phyloP scores from a whole-genome alignment of 495 filamentous ascomycete genomes.

The Echria macrotheca region DNA sequence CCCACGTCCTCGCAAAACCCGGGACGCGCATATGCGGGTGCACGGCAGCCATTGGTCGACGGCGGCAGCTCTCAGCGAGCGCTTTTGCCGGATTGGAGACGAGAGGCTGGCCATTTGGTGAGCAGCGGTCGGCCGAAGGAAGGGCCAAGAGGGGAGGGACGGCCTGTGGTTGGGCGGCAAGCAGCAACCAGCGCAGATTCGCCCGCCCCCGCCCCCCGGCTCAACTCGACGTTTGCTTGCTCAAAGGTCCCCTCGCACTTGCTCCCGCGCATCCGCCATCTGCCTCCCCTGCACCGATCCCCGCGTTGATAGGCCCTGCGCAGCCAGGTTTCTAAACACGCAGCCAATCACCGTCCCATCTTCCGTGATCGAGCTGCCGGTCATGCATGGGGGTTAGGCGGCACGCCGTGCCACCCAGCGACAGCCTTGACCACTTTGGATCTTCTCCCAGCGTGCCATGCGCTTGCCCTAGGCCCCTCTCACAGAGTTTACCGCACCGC shows the following conservation, averaged over 20 bases:
- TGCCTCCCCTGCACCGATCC: constrained; percentile 22
- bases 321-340: constrained; percentile 13
- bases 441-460: constrained; percentile 4
- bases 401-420: constrained; percentile 28
- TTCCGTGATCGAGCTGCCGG: constrained; percentile 31
- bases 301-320: constrained; percentile 17
- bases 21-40: constrained; percentile 25
- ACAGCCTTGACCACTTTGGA: constrained; percentile 3
- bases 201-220: constrained; percentile 2
- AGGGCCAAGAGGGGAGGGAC: constrained; percentile 8
- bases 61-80: constrained; percentile 17
- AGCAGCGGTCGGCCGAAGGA: constrained; percentile 11
- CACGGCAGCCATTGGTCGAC: constrained; percentile 23
- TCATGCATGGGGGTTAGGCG: constrained; percentile 31
- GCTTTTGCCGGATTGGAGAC: constrained; percentile 26
- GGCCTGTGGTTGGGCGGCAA: constrained; percentile 31
- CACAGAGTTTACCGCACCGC: too few relatives aligned
- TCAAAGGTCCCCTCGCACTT: constrained; percentile 15
- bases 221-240: constrained; percentile 12
- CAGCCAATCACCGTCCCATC: constrained; percentile 25
- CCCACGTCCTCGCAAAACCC: constrained; percentile 21
- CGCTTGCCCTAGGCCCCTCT: constrained; percentile 1
- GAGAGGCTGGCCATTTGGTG: constrained; percentile 13
- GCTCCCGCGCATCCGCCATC: constrained; percentile 11
- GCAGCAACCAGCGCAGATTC: constrained; percentile 5